These are phyloP conservation scores for Solanum peruvianum DNA, from an alignment of 257 asterid species.

Conservation along the genomic window DNA sequence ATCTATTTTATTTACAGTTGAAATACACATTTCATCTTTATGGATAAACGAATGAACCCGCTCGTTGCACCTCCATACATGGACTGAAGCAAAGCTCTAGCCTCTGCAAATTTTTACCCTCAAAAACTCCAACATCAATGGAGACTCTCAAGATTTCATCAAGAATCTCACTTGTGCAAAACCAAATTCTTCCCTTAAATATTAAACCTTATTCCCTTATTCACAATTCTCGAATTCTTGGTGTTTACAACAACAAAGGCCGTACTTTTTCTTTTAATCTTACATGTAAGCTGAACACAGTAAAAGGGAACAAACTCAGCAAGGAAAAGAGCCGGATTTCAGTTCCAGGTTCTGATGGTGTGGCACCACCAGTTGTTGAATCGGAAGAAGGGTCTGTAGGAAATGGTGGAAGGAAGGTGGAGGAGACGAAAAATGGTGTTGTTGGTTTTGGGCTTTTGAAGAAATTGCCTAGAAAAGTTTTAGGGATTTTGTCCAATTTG, in stretches of 20 bases:
- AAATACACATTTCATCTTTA: neutral
- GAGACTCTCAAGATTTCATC: neutral
- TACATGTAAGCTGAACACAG: slow-evolving; percentile 37
- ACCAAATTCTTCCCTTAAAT: neutral
- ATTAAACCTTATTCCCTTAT: slow-evolving; percentile 2
- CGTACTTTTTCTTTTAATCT: slow-evolving; percentile 17
- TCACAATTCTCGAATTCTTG: slow-evolving; percentile 9
- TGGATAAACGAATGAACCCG: neutral
- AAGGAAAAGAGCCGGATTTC: slow-evolving; percentile 23
- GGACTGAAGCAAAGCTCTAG: neutral
- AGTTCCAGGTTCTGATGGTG: slow-evolving; percentile 57
- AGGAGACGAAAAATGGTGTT: slow-evolving; percentile 15
- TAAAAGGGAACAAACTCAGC: slow-evolving; percentile 15
- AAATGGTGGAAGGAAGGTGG: slow-evolving; percentile 2
- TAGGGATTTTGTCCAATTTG: slow-evolving; percentile 66
- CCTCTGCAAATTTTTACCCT: neutral
- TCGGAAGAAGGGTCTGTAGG: slow-evolving; percentile 10
- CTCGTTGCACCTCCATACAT: neutral
- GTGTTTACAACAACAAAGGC: slow-evolving; percentile 8
- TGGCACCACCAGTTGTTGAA: slow-evolving; percentile 50
- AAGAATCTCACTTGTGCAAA: neutral
- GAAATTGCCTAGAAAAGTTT: slow-evolving; percentile 36
- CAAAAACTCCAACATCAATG: neutral
- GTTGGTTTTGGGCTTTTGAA: slow-evolving; percentile 20
- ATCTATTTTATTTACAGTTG: neutral